These are phyloP conservation scores for Nepenthes gracilis DNA, from an alignment of 148 eudicot species.

Conservation along the genomic window DNA sequence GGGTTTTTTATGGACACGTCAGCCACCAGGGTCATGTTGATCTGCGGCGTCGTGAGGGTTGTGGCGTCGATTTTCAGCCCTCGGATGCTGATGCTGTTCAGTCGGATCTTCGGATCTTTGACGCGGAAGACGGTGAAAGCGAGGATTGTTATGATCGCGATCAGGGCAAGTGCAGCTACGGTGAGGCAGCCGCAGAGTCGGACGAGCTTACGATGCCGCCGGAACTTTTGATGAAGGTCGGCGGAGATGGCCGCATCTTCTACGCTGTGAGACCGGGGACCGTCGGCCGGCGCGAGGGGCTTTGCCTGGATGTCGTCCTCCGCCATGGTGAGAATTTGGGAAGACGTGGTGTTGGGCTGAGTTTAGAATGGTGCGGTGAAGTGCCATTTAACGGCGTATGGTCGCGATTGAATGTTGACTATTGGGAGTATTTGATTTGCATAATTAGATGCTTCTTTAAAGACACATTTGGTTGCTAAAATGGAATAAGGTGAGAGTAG, in stretches of 20 bases:
- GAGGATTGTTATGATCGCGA: conserved; percentile 14
- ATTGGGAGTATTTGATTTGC: no score
- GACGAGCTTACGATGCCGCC: conserved; percentile 10
- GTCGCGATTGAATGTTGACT: no score
- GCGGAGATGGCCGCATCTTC: conserved; percentile 2
- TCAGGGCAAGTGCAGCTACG: conserved; percentile 9
- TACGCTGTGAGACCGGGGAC: neutral
- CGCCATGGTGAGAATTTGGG: conserved; percentile 11
- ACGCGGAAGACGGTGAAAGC: conserved; percentile 32
- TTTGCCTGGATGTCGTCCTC: conserved; percentile 17
- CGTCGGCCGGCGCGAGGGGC: conserved; percentile 22
- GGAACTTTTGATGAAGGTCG: neutral
- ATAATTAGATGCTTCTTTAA: no score
- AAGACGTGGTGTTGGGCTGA: neutral
- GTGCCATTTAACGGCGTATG: no score
- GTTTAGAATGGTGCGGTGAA: no score
- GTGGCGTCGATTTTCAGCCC: conserved; percentile 10
- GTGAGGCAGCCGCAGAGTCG: conserved; percentile 25
- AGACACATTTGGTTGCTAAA: no score
- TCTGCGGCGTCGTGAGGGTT: neutral
- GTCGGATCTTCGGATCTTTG: conserved; percentile 21
- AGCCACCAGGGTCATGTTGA: conserved; percentile 19
- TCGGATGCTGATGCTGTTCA: conserved; percentile 13
- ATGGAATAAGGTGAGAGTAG: no score
- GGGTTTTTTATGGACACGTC: conserved; percentile 33